Evolutionary conservation across 2,329 filamentous ascomycete species (phyloP).

Genomic region (Xylariaceae sp.): DNA sequence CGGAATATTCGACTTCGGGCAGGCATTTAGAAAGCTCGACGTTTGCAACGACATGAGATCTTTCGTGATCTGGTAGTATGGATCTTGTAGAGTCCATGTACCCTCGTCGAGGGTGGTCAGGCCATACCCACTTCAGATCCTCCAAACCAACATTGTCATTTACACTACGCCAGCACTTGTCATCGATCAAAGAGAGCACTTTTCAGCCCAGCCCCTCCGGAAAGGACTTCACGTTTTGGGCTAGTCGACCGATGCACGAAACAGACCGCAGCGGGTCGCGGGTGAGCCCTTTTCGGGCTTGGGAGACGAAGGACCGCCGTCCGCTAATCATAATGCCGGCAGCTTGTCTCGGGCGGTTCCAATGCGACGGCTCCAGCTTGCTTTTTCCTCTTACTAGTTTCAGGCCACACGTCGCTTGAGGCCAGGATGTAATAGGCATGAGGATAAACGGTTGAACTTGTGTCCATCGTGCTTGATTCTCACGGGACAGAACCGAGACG

Average conservation of each 20-base stretch:
- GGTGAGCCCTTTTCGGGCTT: slow-evolving; percentile 29
- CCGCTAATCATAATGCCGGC: slow-evolving; percentile 28
- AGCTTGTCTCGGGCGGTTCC: slow-evolving; percentile 16
- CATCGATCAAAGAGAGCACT: not conserved
- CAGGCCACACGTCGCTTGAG: slow-evolving; percentile 16
- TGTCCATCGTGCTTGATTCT: too few species aligned
- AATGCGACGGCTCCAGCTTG: slow-evolving; percentile 21
- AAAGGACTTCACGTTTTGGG: slow-evolving; percentile 27
- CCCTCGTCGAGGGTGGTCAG: too few species aligned
- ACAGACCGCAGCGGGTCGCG: slow-evolving; percentile 21
- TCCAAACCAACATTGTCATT: not conserved
- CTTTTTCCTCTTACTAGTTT: slow-evolving; percentile 21
- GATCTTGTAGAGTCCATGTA: too few species aligned
- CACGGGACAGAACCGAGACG: too few species aligned
- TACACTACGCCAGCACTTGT: slow-evolving; percentile 14
- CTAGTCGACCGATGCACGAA: slow-evolving; percentile 31
- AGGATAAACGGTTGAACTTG: too few species aligned
- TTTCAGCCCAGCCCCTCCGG: slow-evolving; percentile 11
- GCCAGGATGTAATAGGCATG: slow-evolving; percentile 3
- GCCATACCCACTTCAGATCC: too few species aligned
- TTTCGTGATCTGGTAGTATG: too few species aligned
- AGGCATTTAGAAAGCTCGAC: too few species aligned
- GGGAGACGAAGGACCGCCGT: slow-evolving; percentile 25
- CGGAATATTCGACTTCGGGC: too few species aligned
- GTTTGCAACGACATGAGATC: too few species aligned